Percentiles rank a stretch among this genome's conserved stretches.
Evolutionary conservation across 2,329 filamentous ascomycete genomes (phyloP).

Genomic region (Aspergillus versicolor): DNA sequence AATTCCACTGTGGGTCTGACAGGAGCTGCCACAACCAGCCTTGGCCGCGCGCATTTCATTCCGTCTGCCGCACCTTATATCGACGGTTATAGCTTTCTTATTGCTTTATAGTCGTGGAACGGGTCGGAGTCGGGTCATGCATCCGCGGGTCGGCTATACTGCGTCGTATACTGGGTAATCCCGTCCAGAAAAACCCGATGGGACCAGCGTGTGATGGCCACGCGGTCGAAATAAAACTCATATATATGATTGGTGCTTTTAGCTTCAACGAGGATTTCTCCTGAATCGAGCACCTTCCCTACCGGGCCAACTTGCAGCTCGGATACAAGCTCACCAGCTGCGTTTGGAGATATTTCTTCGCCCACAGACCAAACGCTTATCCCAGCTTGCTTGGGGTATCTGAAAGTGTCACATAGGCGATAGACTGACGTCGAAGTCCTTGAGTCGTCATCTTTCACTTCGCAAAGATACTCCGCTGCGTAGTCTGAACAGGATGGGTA

Average conservation of each 20-base stretch:
- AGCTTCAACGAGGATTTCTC: neutral
- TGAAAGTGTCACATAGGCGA: slow-evolving; percentile 15
- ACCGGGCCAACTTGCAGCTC: neutral
- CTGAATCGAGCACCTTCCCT: neutral
- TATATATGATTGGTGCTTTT: neutral
- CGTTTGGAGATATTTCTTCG: neutral
- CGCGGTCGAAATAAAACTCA: slow-evolving; percentile 3
- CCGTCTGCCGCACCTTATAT: neutral
- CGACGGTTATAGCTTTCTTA: neutral
- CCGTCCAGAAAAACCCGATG: neutral
- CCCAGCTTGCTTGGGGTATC: slow-evolving; percentile 5
- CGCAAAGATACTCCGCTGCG: slow-evolving; percentile 36
- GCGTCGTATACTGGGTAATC: neutral
- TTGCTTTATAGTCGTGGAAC: neutral
- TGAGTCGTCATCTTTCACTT: slow-evolving; percentile 17
- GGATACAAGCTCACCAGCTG: neutral
- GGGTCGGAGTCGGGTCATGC: neutral
- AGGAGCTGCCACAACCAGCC: neutral
- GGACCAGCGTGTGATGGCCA: slow-evolving; percentile 1
- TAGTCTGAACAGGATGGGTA: slow-evolving; percentile 49
- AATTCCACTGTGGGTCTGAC: slow-evolving; percentile 8
- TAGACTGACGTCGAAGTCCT: slow-evolving; percentile 2
- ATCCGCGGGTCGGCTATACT: neutral
- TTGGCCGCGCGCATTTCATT: neutral
- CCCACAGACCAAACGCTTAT: neutral